These are phyloP conservation scores for Backusella morwellensis DNA, from an alignment of 192 early-diverging fungal genomes.

Conservation along the genomic window DNA sequence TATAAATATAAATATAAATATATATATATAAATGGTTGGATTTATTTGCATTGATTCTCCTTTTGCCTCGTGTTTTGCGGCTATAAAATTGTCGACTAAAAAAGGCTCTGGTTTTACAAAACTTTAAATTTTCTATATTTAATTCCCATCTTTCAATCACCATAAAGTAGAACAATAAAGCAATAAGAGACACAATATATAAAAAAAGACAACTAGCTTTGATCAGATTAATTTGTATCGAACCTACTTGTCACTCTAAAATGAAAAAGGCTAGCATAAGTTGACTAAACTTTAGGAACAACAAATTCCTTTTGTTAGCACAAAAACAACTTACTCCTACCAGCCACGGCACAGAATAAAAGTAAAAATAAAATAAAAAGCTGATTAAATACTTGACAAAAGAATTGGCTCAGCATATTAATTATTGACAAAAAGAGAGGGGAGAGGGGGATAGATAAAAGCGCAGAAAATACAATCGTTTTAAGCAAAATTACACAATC, in stretches of 20 bases:
- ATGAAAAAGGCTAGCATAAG: not conserved
- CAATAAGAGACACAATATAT: not conserved
- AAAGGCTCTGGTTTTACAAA: no score
- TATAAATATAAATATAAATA: not conserved
- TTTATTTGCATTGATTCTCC: not conserved
- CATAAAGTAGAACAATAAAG: not conserved
- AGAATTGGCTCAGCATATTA: not conserved
- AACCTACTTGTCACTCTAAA: not conserved
- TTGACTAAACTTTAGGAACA: not conserved
- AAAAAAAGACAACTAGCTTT: not conserved
- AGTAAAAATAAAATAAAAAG: not conserved
- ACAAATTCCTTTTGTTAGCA: not conserved
- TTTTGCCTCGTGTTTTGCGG: not conserved
- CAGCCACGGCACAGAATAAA: not conserved
- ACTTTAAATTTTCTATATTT: no score
- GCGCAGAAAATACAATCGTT: not conserved
- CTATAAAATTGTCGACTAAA: not conserved
- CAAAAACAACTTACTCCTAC: not conserved
- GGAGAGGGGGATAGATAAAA: not conserved
- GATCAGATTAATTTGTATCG: not conserved
- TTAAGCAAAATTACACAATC: not conserved
- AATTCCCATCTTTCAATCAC: not conserved
- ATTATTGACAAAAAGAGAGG: not conserved
- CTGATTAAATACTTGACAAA: not conserved
- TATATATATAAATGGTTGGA: not conserved